Percentiles rank a stretch among this genome's conserved stretches.
Conservation (phyloP, 257 asterid species). For the Mentha longifolia region DNA sequence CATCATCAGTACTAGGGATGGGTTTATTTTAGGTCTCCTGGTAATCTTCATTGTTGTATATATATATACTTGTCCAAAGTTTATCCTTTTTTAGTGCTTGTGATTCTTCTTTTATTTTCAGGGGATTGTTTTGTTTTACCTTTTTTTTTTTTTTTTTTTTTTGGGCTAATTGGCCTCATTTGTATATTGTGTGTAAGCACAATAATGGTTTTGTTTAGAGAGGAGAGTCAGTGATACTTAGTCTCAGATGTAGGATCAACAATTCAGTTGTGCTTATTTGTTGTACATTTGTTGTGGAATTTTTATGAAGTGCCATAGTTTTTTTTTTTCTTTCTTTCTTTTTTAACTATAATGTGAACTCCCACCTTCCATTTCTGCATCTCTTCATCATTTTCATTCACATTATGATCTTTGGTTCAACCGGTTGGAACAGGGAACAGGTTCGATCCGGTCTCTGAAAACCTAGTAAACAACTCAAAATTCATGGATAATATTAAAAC, state of each 20-base stretch:
- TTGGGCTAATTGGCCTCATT: constrained; percentile 36
- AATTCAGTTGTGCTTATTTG: constrained; percentile 25
- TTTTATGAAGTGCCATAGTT: background rate
- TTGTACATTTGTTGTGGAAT: constrained; percentile 11
- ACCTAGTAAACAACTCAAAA: too few relatives aligned
- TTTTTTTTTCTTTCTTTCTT: too few relatives aligned
- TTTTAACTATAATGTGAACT: background rate
- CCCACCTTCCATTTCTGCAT: background rate
- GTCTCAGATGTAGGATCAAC: constrained; percentile 24
- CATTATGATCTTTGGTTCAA: too few relatives aligned
- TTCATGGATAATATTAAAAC: too few relatives aligned
- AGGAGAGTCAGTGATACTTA: constrained; percentile 41
- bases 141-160: background rate
- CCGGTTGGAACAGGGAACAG: background rate
- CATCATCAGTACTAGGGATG: constrained; percentile 34
- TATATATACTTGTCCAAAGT: constrained; percentile 33
- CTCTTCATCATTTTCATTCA: background rate
- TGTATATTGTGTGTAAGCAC: constrained; percentile 51
- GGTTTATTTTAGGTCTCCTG: constrained; percentile 35
- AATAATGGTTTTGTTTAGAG: constrained; percentile 44
- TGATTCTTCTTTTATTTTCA: constrained; percentile 8
- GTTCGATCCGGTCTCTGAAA: background rate
- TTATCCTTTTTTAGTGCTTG: constrained; percentile 28
- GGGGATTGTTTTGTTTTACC: background rate
- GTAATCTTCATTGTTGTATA: constrained; percentile 39